Percentiles rank a stretch among this genome's conserved stretches.
These are phyloP conservation scores for Xerocomellus amylosporus DNA, from an alignment of 768 basidiomycete species.

Conservation along the genomic window DNA sequence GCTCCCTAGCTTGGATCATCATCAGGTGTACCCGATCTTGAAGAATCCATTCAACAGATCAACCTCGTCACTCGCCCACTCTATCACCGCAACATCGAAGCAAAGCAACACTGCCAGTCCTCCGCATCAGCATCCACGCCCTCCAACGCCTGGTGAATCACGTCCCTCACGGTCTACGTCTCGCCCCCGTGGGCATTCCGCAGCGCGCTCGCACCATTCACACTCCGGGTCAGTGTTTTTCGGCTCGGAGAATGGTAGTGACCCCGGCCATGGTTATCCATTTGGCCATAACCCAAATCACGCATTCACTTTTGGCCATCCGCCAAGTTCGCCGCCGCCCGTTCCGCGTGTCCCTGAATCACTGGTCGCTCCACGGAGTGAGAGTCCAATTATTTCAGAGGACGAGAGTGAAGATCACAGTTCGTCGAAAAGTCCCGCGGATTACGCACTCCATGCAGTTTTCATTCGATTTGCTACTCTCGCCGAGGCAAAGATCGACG, in stretches of 20 bases:
- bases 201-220: slow-evolving; percentile 74
- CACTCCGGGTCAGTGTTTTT: slow-evolving; percentile 74
- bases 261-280: slow-evolving; percentile 49
- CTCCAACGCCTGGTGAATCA: slow-evolving; percentile 55
- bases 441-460: slow-evolving; percentile 84
- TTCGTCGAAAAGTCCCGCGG: slow-evolving; percentile 79
- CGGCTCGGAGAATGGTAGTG: slow-evolving; percentile 68
- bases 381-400: slow-evolving; percentile 51
- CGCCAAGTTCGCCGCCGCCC: slow-evolving; percentile 64
- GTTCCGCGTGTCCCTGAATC: slow-evolving; percentile 74
- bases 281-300: slow-evolving; percentile 30
- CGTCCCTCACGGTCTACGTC: slow-evolving; percentile 32
- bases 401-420: slow-evolving; percentile 62
- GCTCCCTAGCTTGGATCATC: slow-evolving; percentile 63
- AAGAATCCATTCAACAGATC: slow-evolving; percentile 84
- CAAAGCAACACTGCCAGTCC: slow-evolving; percentile 46
- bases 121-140: slow-evolving; percentile 47
- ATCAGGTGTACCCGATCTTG: slow-evolving; percentile 64
- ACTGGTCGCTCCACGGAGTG: slow-evolving; percentile 49
- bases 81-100: slow-evolving; percentile 38
- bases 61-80: slow-evolving; percentile 65
- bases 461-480: slow-evolving; percentile 82
- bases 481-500: slow-evolving; percentile 77
- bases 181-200: slow-evolving; percentile 55
- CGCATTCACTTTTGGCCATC: slow-evolving; percentile 22